Base-by-base conservation (phyloP, 1,284 basidiomycete species). In the Tilletia caries region DNA sequence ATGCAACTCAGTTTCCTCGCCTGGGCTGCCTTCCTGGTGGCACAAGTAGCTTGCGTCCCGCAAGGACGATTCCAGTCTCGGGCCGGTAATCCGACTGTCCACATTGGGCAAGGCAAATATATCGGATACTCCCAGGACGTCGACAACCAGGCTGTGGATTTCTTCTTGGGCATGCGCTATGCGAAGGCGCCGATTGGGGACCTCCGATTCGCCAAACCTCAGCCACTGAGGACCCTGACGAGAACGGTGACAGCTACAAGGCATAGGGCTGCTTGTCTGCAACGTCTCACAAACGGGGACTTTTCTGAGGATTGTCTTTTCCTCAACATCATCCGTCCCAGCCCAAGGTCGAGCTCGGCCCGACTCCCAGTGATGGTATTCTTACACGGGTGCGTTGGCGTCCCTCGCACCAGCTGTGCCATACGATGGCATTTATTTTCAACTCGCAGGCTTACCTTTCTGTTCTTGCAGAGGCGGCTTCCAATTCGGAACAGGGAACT, bases 301-400 rank as follows among this genome's bases (percentile, higher is more conserved):
- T 20, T n/a, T 6, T 62, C 58, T 4, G 58, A 62, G 33, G 58
- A 62, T 15, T 62, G 58, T 34, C 58, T 62, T 20, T 62, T 34
- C 33, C 58, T 62, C 58, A 62, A 62, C 33, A 34, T 62, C 32
- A 34, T 62, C 2, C 58, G 58, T 20, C 58, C 58, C 4, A 29
- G 32, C 32, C 3, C 13, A 33, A 20, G 20, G 12, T 20, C 58
- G 27, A 33, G 27, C 18, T 62, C 12, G 15, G 32, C 15, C 58
- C 3, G 34, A 29, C 33, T 62, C 3, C 58, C 58, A 12, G 58
- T 62, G 1, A 62, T 62, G 58, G 18, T 62, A 27, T 62, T 33
- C 32, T n/a, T 62, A 6, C 58, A 62, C 58, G 58, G 58, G 52
- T 54, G 48, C 10, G 48, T n/a, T n/a, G 8, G 10, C 43, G 10